phyloP scores from a whole-genome alignment of 1,139 yeast species.

The Blastobotrys petasosporus region DNA sequence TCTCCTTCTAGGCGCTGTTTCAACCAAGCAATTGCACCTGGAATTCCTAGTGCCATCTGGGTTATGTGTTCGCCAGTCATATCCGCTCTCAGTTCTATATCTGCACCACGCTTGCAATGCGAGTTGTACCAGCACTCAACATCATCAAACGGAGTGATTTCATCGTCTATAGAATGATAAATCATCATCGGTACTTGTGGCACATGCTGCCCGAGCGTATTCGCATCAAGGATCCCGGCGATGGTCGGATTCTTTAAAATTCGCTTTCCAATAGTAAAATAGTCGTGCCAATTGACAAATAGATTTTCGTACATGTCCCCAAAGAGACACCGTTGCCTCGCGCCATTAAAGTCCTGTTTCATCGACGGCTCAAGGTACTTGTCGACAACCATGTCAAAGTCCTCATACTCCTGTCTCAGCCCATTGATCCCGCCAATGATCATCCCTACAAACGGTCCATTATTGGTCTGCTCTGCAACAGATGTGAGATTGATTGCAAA shows the following conservation, averaged over 20 bases:
- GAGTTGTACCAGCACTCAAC: background rate
- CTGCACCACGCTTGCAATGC: conserved; percentile 1
- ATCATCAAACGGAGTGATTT: conserved; percentile 1
- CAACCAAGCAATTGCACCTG: background rate
- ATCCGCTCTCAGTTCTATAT: background rate
- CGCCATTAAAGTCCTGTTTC: too few species aligned
- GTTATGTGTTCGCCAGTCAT: background rate
- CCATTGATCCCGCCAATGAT: conserved; percentile 28
- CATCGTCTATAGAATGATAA: conserved; percentile 4
- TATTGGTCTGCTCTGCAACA: conserved; percentile 18
- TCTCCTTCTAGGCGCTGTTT: background rate
- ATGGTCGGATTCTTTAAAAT: conserved; percentile 14
- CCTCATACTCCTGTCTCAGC: conserved; percentile 28
- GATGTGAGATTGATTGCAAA: conserved; percentile 13
- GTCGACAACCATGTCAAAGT: conserved; percentile 11
- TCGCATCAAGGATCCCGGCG: conserved; percentile 15
- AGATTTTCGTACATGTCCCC: conserved; percentile 15
- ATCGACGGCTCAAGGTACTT: conserved; percentile 7
- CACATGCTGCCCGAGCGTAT: conserved; percentile 8
- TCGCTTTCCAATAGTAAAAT: conserved; percentile 19
- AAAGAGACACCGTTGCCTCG: background rate
- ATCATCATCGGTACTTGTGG: conserved; percentile 18
- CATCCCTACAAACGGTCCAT: conserved; percentile 22
- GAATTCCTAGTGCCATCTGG: background rate
- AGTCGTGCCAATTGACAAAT: conserved; percentile 22